Evolutionary conservation across 176 grass and related monocot species (phyloP).

Genomic region (Musa schizocarpa): DNA sequence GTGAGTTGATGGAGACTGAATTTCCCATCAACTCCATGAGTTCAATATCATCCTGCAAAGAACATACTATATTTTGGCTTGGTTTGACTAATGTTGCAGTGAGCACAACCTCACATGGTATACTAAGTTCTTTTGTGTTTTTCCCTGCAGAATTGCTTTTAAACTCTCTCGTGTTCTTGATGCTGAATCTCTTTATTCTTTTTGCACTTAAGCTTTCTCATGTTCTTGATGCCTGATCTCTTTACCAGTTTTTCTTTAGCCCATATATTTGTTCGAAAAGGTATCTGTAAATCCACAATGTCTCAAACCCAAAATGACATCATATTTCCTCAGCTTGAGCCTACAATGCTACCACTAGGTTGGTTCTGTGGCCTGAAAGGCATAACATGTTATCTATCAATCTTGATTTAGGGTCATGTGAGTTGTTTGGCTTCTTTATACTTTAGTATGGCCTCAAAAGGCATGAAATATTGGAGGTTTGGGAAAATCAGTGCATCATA

Average conservation of each 20-base stretch:
- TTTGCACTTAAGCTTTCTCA: no score
- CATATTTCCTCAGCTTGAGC: no score
- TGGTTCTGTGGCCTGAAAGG: no score
- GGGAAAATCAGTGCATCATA: neutral
- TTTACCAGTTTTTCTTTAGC: no score
- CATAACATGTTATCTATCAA: no score
- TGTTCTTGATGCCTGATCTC: no score
- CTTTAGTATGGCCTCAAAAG: neutral
- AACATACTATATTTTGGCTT: constrained; percentile 54
- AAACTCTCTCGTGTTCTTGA: no score
- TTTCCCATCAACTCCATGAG: constrained; percentile 17
- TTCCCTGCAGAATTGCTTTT: neutral
- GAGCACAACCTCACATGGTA: constrained; percentile 60
- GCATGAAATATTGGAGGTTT: neutral
- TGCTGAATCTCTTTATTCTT: no score
- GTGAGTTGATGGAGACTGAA: constrained; percentile 6
- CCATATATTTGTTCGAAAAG: no score
- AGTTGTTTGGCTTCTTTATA: neutral
- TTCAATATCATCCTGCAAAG: constrained; percentile 23
- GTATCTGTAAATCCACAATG: no score
- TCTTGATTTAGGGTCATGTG: neutral
- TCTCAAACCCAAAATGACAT: no score
- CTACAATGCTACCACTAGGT: no score
- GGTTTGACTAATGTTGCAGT: constrained; percentile 60
- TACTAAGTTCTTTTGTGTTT: neutral